A percentile compares a stretch with the other conserved stretches of the same genome.
These are phyloP conservation scores for Gynochthodes officinalis DNA, from an alignment of 257 asterid genomes.

Conservation along the genomic window DNA sequence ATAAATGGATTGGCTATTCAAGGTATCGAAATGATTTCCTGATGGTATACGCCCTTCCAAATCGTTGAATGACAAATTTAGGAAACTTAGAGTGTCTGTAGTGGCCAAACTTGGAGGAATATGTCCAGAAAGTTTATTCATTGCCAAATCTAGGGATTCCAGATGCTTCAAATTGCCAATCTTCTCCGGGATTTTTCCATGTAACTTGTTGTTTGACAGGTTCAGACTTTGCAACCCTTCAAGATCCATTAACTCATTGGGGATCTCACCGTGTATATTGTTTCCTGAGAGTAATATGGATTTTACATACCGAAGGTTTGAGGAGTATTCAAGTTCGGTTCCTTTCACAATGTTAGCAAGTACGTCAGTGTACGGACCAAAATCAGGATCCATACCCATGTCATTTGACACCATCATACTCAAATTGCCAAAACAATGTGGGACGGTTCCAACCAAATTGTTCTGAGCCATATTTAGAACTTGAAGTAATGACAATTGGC, in stretches of 20 bases:
- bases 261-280: slow-evolving; percentile 13
- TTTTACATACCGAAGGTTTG: neutral
- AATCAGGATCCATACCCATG: neutral
- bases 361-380: neutral
- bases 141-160: slow-evolving; percentile 31
- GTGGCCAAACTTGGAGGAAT: slow-evolving; percentile 28
- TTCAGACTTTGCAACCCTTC: slow-evolving; percentile 8
- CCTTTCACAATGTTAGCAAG: slow-evolving; percentile 4
- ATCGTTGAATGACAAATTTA: slow-evolving; percentile 31
- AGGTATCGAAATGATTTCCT: slow-evolving; percentile 26
- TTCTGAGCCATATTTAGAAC: slow-evolving; percentile 28
- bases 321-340: slow-evolving; percentile 1
- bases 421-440: slow-evolving; percentile 26
- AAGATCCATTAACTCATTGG: slow-evolving; percentile 11
- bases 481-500: slow-evolving; percentile 22
- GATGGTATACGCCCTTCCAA: slow-evolving; percentile 30
- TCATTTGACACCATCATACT: slow-evolving; percentile 15
- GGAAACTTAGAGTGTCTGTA: slow-evolving; percentile 24
- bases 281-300: slow-evolving; percentile 13
- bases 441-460: slow-evolving; percentile 20
- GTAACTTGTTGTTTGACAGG: slow-evolving; percentile 20
- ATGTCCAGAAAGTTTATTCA: slow-evolving; percentile 22
- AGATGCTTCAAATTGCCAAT: slow-evolving; percentile 26
- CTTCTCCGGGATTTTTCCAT: slow-evolving; percentile 22
- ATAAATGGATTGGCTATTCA: slow-evolving; percentile 11